Base-by-base conservation (phyloP, 2,329 filamentous ascomycete species). In the Endoconidiophora polonica region DNA sequence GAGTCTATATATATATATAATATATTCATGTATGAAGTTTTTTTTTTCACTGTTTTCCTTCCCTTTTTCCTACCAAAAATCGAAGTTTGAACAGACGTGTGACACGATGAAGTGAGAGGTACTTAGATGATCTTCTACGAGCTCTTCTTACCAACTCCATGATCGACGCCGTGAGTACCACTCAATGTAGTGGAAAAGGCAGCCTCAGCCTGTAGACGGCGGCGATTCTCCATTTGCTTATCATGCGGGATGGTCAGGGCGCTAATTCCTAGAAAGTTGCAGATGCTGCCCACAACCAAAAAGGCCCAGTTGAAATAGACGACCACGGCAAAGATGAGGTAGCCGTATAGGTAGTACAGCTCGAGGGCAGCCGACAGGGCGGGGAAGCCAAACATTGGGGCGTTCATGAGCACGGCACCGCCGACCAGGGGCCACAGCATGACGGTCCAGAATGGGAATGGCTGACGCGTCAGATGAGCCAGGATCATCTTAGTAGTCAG, bases 401-500 rank as follows among this genome's bases (percentile, higher is more conserved):
- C 67, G 66, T 96, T 95, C 20, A 77, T 81, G 39, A 96, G 67
- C 1, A 90, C 59, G 5, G 87, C 88, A 48, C 91, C 91, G 46
- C 84, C 83, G 44, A 95, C 74, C 38, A 98, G 78, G 5, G 91
- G 91, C 33, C 76, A 78, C 37, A 96, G 73, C 75, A 96, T 84
- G 45, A 91, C 75, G 9, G 91, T 96, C 87, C 88, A 96, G 73
- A 85, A 93, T 1, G 91, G 91, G 66, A 96, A 98, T 3, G 90
- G 85, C 63, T 96, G 91, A 55, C 79, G 79, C 2, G 91, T 91
- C 47, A 98, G 72, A 65, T 98, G 91, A 2, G 91, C 90, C 16
- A 98, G 79, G 61, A 98, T 98, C 65, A 96, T 96, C 71, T 96
- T 98, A 38, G 91, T 98, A 0, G 91, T 96, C 81, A 98, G 87